Percentiles rank a stretch among this genome's conserved stretches.
Evolutionary conservation across 345 rosid genomes (phyloP).

Genomic region (Aquilaria yunnanensis): DNA sequence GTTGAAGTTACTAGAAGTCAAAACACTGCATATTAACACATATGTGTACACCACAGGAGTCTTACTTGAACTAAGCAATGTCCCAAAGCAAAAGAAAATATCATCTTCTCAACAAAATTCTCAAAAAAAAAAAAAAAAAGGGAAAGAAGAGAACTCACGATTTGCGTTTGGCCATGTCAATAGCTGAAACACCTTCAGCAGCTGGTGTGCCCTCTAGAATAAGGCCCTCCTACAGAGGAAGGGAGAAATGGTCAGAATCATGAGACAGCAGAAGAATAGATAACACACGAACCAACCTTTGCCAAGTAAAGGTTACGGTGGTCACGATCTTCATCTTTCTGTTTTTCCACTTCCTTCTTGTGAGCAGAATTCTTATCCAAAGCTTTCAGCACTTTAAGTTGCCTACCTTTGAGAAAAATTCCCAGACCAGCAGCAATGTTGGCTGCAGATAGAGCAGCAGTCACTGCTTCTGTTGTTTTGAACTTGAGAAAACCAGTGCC

Average conservation of each 20-base stretch:
- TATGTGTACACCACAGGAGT: too few relatives aligned
- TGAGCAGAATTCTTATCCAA: conserved; percentile 79
- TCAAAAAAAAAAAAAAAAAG: neutral
- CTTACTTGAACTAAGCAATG: too few relatives aligned
- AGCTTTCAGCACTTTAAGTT: conserved; percentile 64
- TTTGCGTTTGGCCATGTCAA: conserved; percentile 69
- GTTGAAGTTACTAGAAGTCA: too few relatives aligned
- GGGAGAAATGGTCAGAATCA: neutral
- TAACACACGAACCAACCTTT: conserved; percentile 40
- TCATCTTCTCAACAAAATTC: neutral
- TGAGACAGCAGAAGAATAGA: neutral
- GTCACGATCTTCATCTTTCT: conserved; percentile 61
- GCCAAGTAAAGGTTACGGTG: conserved; percentile 84
- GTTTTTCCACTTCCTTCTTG: conserved; percentile 62
- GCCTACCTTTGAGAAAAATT: conserved; percentile 76
- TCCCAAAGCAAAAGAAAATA: neutral
- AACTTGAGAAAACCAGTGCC: conserved; percentile 94
- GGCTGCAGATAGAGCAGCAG: conserved; percentile 74
- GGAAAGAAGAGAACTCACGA: conserved; percentile 26
- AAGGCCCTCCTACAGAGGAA: conserved; percentile 67
- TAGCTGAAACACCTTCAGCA: conserved; percentile 77
- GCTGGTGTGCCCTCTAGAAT: conserved; percentile 86
- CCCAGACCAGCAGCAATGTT: conserved; percentile 55
- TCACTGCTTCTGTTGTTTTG: conserved; percentile 58
- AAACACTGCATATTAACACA: too few relatives aligned